Evolutionary conservation across 176 grass and related monocot genomes (phyloP), one percentile per base, ranked within the genome.

Genomic region (Musa acuminata): DNA sequence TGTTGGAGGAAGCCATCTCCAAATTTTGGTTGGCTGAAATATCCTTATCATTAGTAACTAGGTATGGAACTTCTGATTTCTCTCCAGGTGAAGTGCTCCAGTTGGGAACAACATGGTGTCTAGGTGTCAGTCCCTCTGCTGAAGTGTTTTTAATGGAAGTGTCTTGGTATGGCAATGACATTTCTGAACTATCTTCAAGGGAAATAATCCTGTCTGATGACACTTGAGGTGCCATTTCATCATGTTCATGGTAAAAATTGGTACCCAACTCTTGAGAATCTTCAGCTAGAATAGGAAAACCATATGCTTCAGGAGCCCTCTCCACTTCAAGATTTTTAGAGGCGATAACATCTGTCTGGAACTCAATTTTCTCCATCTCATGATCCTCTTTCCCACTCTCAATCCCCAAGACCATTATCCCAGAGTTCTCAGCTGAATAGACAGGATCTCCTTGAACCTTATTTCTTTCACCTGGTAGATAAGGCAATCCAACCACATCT

Each of bases 171-270:
- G 35, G n/a, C 14, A 24, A 58, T 74, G n/a, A 16, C 52, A 63
- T 2, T 51, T 76, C 20, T 21, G 22, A 63, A 50, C 29, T 76
- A 10, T 63, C 35, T n/a, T 51, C 58, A 13, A 13, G 25, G 10
- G 13, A 60, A 62, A 16, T 62, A 50, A 23, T 55, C 51, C 62
- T 75, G 50, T 26, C 51, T 13, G 23, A 23, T 27, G 53, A 29
- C 55, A 10, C 23, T 21, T 74, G 21, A 57, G 51, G 23, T 35
- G 22, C 22, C 12, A 55, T 55, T 53, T 35, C 52, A 13, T 51
- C 29, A 85, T 80, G 48, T 53, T 64, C 78, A 70, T 86, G 21
- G 48, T 11, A 52, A 62, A 62, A 16, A 62, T 23, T 19, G 48
- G 55, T 52, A 58, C 51, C 55, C 54, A 62, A 23, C 11, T 51